Evolutionary conservation across 768 basidiomycete species (phyloP).

Genomic region (Pilatotrama ljubarskyi): DNA sequence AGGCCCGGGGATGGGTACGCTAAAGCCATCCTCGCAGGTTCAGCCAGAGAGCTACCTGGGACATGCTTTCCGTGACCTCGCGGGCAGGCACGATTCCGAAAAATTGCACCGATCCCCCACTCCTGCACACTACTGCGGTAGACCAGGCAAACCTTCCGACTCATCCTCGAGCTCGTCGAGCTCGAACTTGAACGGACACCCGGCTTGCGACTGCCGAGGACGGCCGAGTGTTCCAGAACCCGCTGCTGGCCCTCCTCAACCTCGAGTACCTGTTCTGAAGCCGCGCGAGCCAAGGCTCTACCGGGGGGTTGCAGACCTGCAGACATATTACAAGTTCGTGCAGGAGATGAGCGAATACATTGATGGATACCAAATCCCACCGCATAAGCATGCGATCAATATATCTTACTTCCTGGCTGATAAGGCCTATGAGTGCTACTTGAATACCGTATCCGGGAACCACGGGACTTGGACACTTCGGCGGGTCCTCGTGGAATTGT

Average conservation of each 20-base stretch:
- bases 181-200: neutral
- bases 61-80: conserved; percentile 1
- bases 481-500: conserved; percentile 20
- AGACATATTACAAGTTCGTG: conserved; percentile 19
- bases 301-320: conserved; percentile 4
- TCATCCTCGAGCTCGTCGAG: no score
- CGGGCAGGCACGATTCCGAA: neutral
- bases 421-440: conserved; percentile 28
- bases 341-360: conserved; percentile 11
- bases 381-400: neutral
- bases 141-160: neutral
- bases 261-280: neutral
- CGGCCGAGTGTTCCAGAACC: no score
- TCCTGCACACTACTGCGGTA: neutral
- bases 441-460: conserved; percentile 21
- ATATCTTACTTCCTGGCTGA: conserved; percentile 23
- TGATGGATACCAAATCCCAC: neutral
- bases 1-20: neutral
- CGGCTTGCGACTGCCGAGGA: neutral
- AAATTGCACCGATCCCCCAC: neutral
- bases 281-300: conserved; percentile 14
- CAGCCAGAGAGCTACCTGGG: conserved; percentile 13
- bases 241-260: neutral
- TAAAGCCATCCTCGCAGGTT: conserved; percentile 8
- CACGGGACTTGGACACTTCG: conserved; percentile 18